phyloP scores from a whole-genome alignment of 441 rosid genomes.

The California macrophylla region DNA sequence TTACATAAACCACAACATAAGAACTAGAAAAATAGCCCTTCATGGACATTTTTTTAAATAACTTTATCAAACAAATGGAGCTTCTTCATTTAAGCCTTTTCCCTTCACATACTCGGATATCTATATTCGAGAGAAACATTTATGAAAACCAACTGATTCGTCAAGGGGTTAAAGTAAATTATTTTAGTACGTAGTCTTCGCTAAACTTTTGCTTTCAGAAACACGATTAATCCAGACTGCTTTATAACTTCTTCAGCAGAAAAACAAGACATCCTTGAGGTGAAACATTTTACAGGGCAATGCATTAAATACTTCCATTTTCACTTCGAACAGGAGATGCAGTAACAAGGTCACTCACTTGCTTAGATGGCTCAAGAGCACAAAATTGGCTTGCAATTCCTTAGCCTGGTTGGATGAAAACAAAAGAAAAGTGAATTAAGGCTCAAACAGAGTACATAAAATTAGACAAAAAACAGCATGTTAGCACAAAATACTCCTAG shows the following conservation, averaged over 20 bases:
- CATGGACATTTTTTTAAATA: neutral
- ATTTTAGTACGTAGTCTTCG: neutral
- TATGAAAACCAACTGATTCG: neutral
- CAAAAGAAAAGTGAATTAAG: conserved; percentile 13
- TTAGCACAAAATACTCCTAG: neutral
- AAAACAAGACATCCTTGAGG: neutral
- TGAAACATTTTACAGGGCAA: neutral
- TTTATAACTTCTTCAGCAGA: neutral
- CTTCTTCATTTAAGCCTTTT: neutral
- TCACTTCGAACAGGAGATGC: conserved; percentile 1
- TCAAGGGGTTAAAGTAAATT: neutral
- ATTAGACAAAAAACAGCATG: neutral
- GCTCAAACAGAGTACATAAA: conserved; percentile 8
- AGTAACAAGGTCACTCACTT: conserved; percentile 37
- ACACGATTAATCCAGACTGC: neutral
- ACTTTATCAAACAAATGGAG: neutral
- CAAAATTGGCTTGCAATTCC: conserved; percentile 75
- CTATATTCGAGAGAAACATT: neutral
- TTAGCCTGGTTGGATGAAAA: conserved; percentile 42
- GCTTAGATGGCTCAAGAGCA: conserved; percentile 69
- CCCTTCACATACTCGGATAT: neutral
- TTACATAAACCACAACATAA: neutral
- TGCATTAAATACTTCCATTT: neutral
- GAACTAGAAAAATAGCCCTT: neutral
- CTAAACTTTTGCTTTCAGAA: neutral